Evolutionary conservation across 2,329 filamentous ascomycete species (phyloP), one percentile per base, ranked within the genome.

Genomic region (Chaetomium sp.): DNA sequence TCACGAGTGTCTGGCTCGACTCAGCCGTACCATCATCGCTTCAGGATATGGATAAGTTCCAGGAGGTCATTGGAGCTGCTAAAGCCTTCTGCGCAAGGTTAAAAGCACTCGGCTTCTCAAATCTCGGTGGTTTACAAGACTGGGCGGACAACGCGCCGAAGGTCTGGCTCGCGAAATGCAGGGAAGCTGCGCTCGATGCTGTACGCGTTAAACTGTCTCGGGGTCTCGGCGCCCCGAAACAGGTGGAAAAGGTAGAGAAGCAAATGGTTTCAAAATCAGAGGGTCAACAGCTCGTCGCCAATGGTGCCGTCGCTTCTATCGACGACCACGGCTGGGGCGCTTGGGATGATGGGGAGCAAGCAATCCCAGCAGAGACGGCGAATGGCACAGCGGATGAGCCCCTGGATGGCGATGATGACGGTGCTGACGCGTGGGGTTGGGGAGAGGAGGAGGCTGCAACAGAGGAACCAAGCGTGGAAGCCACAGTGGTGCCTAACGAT

Each of bases 81-180:
- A 80, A 81, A 29, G 75, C 78, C 0, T 90, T 98, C 71, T 90
- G 89, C 60, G 77, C 82, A 7, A 82, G 81, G 1, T 77, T 98
- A 8, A 82, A 86, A 42, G 77, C 79, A 8, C 79, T 88, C 21
- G 83, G 85, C 0, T 94, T 91, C 83, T 81, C 83, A 19, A 83
- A 83, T 4, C 80, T 85, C 56, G 79, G 83, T 16, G 85, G 89
- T 35, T 78, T 99, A 45, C 82, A 85, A 53, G 87, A 91, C 27
- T 99, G 95, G 94, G 88, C 92, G 0, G 85, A 88, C 49, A 88
- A 89, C 67, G 90, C 92, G 0, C 91, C 93, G 0, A 87, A 87
- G 64, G 88, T 92, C 29, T 99, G 95, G 95, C 83, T 98, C 16
- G 86, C 86, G 2, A 94, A 92, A 74, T 90, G 93, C 69, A 87